phyloP scores from a whole-genome alignment of 2,329 filamentous ascomycete species.

The Aureobasidium subglaciale region DNA sequence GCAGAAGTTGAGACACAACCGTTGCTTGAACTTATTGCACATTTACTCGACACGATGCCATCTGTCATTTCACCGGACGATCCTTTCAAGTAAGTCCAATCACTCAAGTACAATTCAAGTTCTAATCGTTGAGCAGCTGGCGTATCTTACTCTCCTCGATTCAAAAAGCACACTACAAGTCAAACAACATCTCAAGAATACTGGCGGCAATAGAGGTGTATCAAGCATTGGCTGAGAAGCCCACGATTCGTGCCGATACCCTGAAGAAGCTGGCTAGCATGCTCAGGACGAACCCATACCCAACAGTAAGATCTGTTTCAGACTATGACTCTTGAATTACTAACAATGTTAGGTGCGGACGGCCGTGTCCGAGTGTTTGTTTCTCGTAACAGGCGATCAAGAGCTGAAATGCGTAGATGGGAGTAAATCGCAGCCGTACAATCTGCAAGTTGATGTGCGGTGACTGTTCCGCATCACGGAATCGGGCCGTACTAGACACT shows the following conservation, averaged over 20 bases:
- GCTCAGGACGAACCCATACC: conserved; percentile 70
- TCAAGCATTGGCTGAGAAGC: conserved; percentile 55
- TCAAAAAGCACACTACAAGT: conserved; percentile 77
- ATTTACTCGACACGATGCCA: conserved; percentile 48
- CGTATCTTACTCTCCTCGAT: conserved; percentile 60
- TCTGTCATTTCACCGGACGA: conserved; percentile 9
- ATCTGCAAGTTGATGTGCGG: background rate
- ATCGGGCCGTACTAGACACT: background rate
- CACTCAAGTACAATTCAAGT: background rate
- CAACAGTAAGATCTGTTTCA: conserved; percentile 52
- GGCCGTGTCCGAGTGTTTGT: conserved; percentile 36
- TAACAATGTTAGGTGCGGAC: conserved; percentile 43
- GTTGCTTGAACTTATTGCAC: conserved; percentile 64
- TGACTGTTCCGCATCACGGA: conserved; percentile 3
- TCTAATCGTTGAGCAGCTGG: conserved; percentile 32
- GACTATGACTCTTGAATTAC: background rate
- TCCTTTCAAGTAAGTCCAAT: conserved; percentile 49
- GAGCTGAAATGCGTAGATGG: conserved; percentile 21
- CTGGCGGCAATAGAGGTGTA: conserved; percentile 77
- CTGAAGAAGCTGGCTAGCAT: conserved; percentile 64
- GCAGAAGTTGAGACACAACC: conserved; percentile 15
- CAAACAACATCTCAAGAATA: conserved; percentile 72
- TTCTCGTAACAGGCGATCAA: conserved; percentile 30
- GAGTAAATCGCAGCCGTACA: conserved; percentile 17
- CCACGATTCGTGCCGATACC: conserved; percentile 48